Base-by-base conservation (phyloP, 208 protist species). In the Tritrichomonas foetus region DNA sequence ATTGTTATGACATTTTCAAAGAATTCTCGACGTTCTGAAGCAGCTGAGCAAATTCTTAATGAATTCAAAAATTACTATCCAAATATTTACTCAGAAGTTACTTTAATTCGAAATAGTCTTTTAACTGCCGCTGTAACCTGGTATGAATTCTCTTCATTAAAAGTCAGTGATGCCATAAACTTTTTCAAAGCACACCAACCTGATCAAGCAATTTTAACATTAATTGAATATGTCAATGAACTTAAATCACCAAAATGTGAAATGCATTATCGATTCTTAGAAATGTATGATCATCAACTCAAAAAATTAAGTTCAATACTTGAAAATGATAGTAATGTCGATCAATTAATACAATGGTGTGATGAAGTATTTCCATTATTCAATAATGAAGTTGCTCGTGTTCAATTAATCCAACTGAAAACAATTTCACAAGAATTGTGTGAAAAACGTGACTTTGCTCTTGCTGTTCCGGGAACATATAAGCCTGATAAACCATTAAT, bases 391-490 rank as follows among this genome's bases (percentile, higher is more conserved):
- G 27, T 89, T 20, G 41, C 53, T 20, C 44, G 41, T 57, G 30
- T 89, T 49, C 44, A 47, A 20, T 33, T 57, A 5, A 89, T 89
- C 16, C 47, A 89, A 27, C 78, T 89, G 53, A 57, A 41, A 39
- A 33, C 78, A 13, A 89, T 89, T 36, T 89, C 78, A 5, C 33
- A 89, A 50, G 41, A 44, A 39, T 16, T 89, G 0, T 20, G 14
- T 61, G 47, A 89, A n/a, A 89, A 89, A 57, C 53, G 20, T 53
- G 11, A 53, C 9, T 89, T 89, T n/a, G 20, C 53, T 20, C 20
- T 89, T 0, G 78, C 78, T 9, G 78, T 89, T n/a, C 78, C 78
- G 9, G 78, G 78, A 5, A 89, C 78, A 33, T 89, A 89, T 50
- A 89, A 89, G 30, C 78, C 78, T 25, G 47, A 27, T 8, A 53